Base-by-base conservation (phyloP, 306 rosid genomes). In the Lathyrus aphaca region DNA sequence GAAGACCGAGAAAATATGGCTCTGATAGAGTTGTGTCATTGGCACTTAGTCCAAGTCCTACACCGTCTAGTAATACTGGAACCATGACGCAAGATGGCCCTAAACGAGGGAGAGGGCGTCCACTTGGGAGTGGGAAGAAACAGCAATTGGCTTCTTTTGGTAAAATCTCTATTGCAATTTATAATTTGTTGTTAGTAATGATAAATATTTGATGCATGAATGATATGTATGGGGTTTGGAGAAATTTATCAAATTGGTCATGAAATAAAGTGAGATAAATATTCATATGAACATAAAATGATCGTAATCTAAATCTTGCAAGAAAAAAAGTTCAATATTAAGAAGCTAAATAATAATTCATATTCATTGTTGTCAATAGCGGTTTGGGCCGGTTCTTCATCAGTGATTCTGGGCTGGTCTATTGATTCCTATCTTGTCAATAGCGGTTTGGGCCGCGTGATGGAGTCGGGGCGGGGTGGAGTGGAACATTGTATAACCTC, bases 1-100 rank as follows among this genome's bases (percentile, higher is more conserved):
- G 98, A 75, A 89, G 98, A 74, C 98, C 98, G 11, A 74, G 98
- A 71, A 93, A 93, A 55, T 93, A 93, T 64, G 98, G 94, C 5
- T 82, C 89, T 6, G 97, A 88, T 74, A 93, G 98, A 74, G 75
- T 79, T 60, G 97, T 93, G 46, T 92, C 98, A 29, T 68, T 88
- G 90, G 94, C 91, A 46, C 68, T 90, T 54, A 83, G 89, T 45
- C 91, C 91, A 25, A 65, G 89, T 50, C 90, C 94, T 19, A 62
- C 87, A 49, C 69, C 93, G 1, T 70, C 91, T 58, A 32, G 65
- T 11, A 80, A 82, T 74, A 84, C 84, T 8, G 89, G 84, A 50
- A 39, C 75, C 12, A 43, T 61, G 69, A 30, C 82, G 6, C 84
- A 84, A 0, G 60, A 74, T 48, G 56, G 78, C 48, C 86, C 74